Percentiles rank a stretch among this genome's conserved stretches.
These are phyloP conservation scores for Cenchrus purpureus DNA, from an alignment of 176 grass and related monocot species.

Conservation along the genomic window DNA sequence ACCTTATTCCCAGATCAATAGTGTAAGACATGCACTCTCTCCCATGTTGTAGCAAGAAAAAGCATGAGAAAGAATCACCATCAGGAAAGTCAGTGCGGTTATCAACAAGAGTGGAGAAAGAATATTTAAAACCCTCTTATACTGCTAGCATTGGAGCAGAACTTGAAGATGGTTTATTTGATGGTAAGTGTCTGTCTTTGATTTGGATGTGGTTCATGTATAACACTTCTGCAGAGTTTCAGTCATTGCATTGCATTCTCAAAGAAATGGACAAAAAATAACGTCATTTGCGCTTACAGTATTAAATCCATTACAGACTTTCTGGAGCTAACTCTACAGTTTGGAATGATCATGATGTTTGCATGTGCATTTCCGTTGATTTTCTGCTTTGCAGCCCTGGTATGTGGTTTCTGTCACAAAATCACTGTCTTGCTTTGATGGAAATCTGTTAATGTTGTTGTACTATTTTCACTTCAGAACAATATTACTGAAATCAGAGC, in stretches of 20 bases:
- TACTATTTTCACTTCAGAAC: slow-evolving; percentile 54
- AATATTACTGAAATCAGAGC: slow-evolving; percentile 97
- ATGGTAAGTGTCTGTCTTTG: slow-evolving; percentile 62
- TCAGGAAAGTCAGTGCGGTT: slow-evolving; percentile 61
- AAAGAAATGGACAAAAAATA: neutral
- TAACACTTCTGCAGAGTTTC: neutral
- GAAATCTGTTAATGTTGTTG: neutral
- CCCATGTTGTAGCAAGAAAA: slow-evolving; percentile 83
- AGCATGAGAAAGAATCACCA: slow-evolving; percentile 75
- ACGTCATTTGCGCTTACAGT: slow-evolving; percentile 30
- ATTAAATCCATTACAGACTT: slow-evolving; percentile 63
- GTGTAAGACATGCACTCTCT: slow-evolving; percentile 25
- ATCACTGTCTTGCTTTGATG: neutral
- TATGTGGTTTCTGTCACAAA: slow-evolving; percentile 42
- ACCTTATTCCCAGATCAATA: slow-evolving; percentile 11
- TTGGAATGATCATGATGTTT: slow-evolving; percentile 99
- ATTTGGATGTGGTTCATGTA: slow-evolving; percentile 29
- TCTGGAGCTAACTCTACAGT: slow-evolving; percentile 92
- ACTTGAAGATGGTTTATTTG: slow-evolving; percentile 98
- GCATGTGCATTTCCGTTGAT: slow-evolving; percentile 92
- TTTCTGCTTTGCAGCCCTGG: slow-evolving; percentile 95
- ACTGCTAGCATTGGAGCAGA: slow-evolving; percentile 85
- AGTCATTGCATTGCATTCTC: slow-evolving; percentile 5
- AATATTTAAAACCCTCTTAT: slow-evolving; percentile 92
- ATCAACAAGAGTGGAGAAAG: slow-evolving; percentile 95